phyloP scores from a whole-genome alignment of 2,329 filamentous ascomycete genomes.

The Bipolaris bicolor region DNA sequence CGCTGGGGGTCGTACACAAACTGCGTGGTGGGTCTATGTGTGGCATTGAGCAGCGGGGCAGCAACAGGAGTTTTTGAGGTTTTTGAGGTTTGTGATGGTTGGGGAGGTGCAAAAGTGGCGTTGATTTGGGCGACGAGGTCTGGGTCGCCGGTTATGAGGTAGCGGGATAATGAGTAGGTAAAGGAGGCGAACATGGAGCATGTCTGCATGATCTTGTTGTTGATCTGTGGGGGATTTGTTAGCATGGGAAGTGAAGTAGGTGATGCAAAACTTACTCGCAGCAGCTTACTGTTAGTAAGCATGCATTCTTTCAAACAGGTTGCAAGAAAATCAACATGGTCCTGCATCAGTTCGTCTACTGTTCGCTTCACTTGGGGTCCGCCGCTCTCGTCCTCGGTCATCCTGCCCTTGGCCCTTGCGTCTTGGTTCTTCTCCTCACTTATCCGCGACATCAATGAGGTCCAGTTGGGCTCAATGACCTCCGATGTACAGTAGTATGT shows the following conservation, averaged over 20 bases:
- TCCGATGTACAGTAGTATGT: constrained; percentile 97
- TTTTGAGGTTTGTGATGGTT: constrained; percentile 4
- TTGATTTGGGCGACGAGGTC: constrained; percentile 69
- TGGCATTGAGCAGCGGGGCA: constrained; percentile 18
- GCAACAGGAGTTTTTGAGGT: constrained; percentile 11
- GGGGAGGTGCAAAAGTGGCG: constrained; percentile 56
- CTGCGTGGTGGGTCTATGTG: constrained; percentile 33
- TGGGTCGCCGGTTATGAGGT: constrained; percentile 82
- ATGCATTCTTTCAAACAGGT: constrained; percentile 99
- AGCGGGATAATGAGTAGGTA: constrained; percentile 82
- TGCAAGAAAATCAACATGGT: constrained; percentile 97
- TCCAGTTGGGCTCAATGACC: constrained; percentile 98
- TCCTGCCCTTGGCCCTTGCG: constrained; percentile 49
- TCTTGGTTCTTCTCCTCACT: constrained; percentile 62
- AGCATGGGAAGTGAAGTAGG: neutral
- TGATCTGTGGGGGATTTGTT: constrained; percentile 68
- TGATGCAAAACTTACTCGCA: constrained; percentile 68
- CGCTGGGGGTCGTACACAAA: constrained; percentile 63
- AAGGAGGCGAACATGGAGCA: constrained; percentile 94
- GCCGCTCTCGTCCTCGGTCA: constrained; percentile 41
- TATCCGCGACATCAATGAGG: constrained; percentile 86
- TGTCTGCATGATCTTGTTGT: constrained; percentile 95
- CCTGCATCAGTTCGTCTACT: constrained; percentile 97
- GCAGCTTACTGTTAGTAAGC: constrained; percentile 93
- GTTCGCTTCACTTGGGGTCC: constrained; percentile 68